These are phyloP conservation scores for Alternaria sp. DNA, from an alignment of 2,329 filamentous ascomycete species.

Conservation along the genomic window DNA sequence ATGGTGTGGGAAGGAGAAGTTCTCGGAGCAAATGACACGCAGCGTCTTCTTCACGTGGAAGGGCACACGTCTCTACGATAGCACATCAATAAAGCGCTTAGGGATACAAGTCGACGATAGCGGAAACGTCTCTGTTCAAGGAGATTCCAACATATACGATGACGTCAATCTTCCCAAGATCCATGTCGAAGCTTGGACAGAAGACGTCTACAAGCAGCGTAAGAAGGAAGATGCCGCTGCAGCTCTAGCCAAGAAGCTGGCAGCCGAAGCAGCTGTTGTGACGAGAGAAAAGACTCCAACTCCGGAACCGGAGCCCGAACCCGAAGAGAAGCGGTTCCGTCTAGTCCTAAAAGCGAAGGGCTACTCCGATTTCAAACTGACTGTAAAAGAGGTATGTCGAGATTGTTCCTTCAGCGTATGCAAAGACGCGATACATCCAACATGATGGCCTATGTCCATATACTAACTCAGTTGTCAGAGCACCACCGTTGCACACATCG, in stretches of 20 bases:
- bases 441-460: not conserved
- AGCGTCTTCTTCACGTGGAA: conserved; percentile 83
- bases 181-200: conserved; percentile 81
- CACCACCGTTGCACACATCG: conserved; percentile 43
- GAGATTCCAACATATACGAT: conserved; percentile 61
- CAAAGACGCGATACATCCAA: not conserved
- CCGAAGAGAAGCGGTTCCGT: conserved; percentile 48
- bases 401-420: not conserved
- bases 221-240: conserved; percentile 51
- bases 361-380: conserved; percentile 61
- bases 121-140: conserved; percentile 50
- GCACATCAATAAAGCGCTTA: conserved; percentile 65
- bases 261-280: conserved; percentile 43
- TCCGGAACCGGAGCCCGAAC: conserved; percentile 23
- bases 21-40: conserved; percentile 59
- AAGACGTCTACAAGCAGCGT: conserved; percentile 66
- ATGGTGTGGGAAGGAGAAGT: conserved; percentile 73
- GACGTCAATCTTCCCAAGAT: conserved; percentile 63
- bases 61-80: conserved; percentile 74
- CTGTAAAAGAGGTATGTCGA: conserved; percentile 56
- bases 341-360: conserved; percentile 63
- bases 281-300: conserved; percentile 28
- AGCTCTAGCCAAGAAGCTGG: conserved; percentile 46
- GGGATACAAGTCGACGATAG: conserved; percentile 60
- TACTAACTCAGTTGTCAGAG: conserved; percentile 31